Evolutionary conservation across 495 filamentous ascomycete species (phyloP), one percentile per base, ranked within the genome.

Genomic region (Massariosphaeria phaeospora): DNA sequence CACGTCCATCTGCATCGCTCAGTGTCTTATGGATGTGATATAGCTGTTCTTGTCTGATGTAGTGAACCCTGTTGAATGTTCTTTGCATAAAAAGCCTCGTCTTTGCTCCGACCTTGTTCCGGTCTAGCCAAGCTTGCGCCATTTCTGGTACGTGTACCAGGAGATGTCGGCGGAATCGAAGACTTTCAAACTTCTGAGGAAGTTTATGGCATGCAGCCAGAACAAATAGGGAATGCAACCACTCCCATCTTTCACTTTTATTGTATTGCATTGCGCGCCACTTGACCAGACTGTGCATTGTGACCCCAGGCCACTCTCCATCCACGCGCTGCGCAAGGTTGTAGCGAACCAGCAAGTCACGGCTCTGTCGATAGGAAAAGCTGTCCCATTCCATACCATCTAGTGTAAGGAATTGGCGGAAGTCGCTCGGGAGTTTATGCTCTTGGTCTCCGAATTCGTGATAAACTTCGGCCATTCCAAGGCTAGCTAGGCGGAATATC

Each of bases 251-350:
- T 31, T 21, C 45, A 29, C 23, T 33, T 17, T 47, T 33, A 41
- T 33, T 33, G 30, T 18, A 64, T 40, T 57, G 35, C 36, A 13
- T 46, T 48, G 61, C 49, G 24, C 63, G 56, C 61, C 63, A 64
- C 33, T 62, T 44, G 31, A 65, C 59, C 12, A 65, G 62, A 3
- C 52, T 25, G 27, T 65, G 62, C 62, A 66, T 66, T 31, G 48
- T 62, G 27, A 66, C 47, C n/a, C 61, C 63, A 27, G 47, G 26
- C 64, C 62, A 66, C 4, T 52, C 29, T 31, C 57, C 57, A 13
- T 59, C 41, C 7, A 48, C 54, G 26, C 53, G 64, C 57, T 65
- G 47, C 23, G 65, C 13, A 25, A 66, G 48, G 53, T 34, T 62
- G 36, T 66, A 66, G 10, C 64, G 64, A 39, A 65, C 13, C 24